Conservation (phyloP, 139 green algal genomes). For the Picochlorum sp. region DNA sequence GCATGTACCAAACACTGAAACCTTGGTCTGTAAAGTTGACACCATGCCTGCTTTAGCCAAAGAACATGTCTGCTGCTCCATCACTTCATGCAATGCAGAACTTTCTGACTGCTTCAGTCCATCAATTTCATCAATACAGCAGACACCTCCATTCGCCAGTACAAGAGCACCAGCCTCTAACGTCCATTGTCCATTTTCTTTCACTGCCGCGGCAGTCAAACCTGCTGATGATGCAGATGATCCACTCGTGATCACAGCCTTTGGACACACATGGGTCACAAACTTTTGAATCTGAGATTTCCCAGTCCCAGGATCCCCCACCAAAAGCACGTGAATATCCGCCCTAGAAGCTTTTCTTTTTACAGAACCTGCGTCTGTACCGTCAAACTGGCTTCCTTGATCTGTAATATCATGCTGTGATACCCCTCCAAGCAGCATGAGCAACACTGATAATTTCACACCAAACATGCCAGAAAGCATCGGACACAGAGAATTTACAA, state of each 20-base stretch:
- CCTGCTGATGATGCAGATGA: conserved; percentile 60
- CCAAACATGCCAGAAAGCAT: conserved; percentile 58
- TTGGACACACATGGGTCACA: conserved; percentile 45
- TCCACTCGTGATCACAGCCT: conserved; percentile 68
- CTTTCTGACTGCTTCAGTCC: conserved; percentile 63
- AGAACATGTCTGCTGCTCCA: conserved; percentile 91
- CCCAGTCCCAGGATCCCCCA: conserved; percentile 81
- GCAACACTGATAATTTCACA: conserved; percentile 65
- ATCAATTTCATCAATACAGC: conserved; percentile 88
- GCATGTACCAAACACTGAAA: conserved; percentile 48
- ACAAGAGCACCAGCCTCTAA: conserved; percentile 76
- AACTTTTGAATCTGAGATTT: conserved; percentile 80
- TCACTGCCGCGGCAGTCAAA: conserved; percentile 73
- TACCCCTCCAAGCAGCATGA: conserved; percentile 74
- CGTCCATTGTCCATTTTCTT: conserved; percentile 66
- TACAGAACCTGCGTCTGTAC: conserved; percentile 12
- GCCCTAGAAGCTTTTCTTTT: conserved; percentile 33
- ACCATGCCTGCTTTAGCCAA: conserved; percentile 90
- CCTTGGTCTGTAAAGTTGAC: conserved; percentile 68
- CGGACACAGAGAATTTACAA: conserved; percentile 46
- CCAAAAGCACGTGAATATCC: conserved; percentile 80
- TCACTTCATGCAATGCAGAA: conserved; percentile 80
- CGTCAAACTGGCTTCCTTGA: conserved; percentile 12
- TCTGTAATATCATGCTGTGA: conserved; percentile 10
- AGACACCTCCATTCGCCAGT: conserved; percentile 81